Evolutionary conservation across 257 asterid genomes (phyloP), one percentile per base, ranked within the genome.

Genomic region (Nicotiana otophora): DNA sequence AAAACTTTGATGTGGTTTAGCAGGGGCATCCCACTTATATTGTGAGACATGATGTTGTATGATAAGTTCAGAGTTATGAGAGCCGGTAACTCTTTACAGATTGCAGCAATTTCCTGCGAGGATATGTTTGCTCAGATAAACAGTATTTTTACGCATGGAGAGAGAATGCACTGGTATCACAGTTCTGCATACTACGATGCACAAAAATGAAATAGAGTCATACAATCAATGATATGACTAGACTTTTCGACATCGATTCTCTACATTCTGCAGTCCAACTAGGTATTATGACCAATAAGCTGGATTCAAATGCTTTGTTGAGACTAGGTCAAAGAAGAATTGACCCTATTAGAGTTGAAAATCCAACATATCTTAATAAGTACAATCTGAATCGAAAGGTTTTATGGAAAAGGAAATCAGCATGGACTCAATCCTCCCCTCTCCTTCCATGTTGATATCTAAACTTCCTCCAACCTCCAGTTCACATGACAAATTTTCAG

Each of bases 51-150:
- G 57, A 80, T 85, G 89, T 92, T 93, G 85, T 86, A 67, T 83
- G 99, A 94, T 64, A 96, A 81, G 89, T 94, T 94, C 68, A 94
- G 92, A 83, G 88, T 87, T 74, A 88, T 88, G 80, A 96, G 97
- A 86, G 91, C 85, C 57, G 93, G 92, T 88, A 96, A 87, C 74
- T 86, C 91, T 84, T 90, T 85, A 68, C 98, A 90, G 82, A 96
- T 90, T 77, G 81, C 80, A 86, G 92, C 92, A 86, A 94, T 85
- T 86, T 94, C 98, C 99, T 96, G 90, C 86, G 79, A 84, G 33
- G 42, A 51, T 51, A 51, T 75, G 63, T 28, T 51, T 75, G 79
- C 61, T 75, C 63, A 75, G 80, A 36, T 75, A 26, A 28, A 51
- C 63, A 26, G 36, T 14, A 46, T 74, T 48, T 23, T 51, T 51